Conservation (phyloP, 2,329 filamentous ascomycete species). For the Exophiala sp. region DNA sequence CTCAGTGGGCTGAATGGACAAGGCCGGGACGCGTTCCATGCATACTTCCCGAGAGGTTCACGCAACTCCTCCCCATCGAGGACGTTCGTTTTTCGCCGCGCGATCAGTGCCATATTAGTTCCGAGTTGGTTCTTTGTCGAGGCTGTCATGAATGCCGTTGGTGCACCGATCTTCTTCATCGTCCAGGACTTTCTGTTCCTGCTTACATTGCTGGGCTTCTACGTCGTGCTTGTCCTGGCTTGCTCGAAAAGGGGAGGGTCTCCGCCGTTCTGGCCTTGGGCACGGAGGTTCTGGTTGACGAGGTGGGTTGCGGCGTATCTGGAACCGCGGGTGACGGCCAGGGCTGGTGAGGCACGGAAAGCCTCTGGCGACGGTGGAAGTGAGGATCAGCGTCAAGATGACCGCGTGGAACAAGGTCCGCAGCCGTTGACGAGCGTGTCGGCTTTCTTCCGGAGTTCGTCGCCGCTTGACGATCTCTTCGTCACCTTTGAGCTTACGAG, state of each 20-base stretch:
- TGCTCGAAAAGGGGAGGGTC: not conserved
- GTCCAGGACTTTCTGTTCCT: not conserved
- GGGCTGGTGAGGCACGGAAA: not conserved
- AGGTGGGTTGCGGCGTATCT: not conserved
- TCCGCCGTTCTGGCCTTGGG: slow-evolving; percentile 33
- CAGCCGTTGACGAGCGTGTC: slow-evolving; percentile 7
- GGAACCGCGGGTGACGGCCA: not conserved
- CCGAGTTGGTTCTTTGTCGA: not conserved
- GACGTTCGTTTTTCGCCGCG: slow-evolving; percentile 5
- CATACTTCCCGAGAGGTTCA: not conserved
- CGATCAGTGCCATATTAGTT: slow-evolving; percentile 3
- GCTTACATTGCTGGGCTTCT: slow-evolving; percentile 2
- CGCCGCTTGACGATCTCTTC: slow-evolving; percentile 15
- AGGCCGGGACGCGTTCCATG: not conserved
- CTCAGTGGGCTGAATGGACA: not conserved
- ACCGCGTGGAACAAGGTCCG: not conserved
- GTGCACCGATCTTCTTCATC: not conserved
- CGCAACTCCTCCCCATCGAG: slow-evolving; percentile 9
- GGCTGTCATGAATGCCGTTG: not conserved
- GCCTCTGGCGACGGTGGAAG: not conserved
- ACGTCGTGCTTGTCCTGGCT: slow-evolving; percentile 10
- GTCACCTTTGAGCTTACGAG: slow-evolving; percentile 12
- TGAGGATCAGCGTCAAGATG: not conserved
- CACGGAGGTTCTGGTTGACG: slow-evolving; percentile 37
- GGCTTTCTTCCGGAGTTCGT: slow-evolving; percentile 11